Evolutionary conservation across 176 grass and related monocot genomes (phyloP), one percentile per base, ranked within the genome.

Genomic region (Triticum turgidum): DNA sequence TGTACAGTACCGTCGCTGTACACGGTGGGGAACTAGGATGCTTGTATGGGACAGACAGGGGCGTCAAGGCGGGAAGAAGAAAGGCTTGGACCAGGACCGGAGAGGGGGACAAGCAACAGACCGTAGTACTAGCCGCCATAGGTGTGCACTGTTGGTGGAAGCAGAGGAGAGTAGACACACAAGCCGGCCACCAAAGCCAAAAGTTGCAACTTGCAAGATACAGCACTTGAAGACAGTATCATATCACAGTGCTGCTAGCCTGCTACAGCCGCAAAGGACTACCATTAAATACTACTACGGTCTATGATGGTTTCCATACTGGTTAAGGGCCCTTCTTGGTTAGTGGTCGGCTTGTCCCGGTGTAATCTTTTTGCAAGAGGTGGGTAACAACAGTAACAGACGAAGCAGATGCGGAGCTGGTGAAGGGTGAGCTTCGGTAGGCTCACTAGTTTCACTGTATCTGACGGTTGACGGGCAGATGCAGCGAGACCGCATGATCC

Each of bases 401-500:
- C 13, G 15, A 54, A 18, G 51, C 51, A 54, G 15, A 54, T 7
- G 51, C 51, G 18, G 51, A 18, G 51, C 51, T 54, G 65, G 42
- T 25, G 27, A 62, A 61, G 0, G 62, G 32, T 27, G 47, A 37
- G 69, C 64, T 84, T 76, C 21, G 65, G 80, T 27, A 6, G 22
- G 65, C 32, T 58, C 22, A 29, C 38, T 45, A 35, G 62, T 17
- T 73, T 65, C 15, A 80, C 42, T 47, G 76, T 80, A 47, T 11
- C 68, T 61, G 82, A 86, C 79, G 4, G 41, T 34, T 27, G 85
- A 81, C 78, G 15, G 17, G 51, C 69, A 25, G n/a, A 61, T 52
- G 29, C 47, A 33, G 18, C 67, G 27, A 3, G 22, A 9, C 56
- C 9, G 73, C 32, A 22, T 56, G 80, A 65, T 72, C 83, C 37